Base-by-base conservation (phyloP, 2,329 filamentous ascomycete species). In the Talaromyces verruculosus region DNA sequence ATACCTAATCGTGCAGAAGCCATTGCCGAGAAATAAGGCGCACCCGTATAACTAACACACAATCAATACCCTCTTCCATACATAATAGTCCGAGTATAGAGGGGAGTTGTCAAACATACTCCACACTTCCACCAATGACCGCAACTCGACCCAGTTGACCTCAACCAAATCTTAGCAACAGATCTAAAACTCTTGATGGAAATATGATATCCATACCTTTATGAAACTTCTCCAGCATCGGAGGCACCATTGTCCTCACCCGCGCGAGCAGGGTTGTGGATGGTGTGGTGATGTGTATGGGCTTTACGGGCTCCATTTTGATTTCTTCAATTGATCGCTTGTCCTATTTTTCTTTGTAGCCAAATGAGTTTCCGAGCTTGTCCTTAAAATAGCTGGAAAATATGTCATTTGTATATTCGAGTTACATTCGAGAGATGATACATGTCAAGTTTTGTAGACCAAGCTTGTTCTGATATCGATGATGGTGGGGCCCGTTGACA, bases 11-110 rank as follows among this genome's bases (percentile, higher is more conserved):
- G 88, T 57, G 95, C 95, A 70, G 92, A 97, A 13, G 95, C 95
- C 88, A 97, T 97, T 69, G 94, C 93, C 22, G 94, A 97, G 81
- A 99, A 99, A 81, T 97, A 99, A 13, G 95, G 95, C 66, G 95
- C 95, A 43, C 95, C 95, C 1, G 95, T 97, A 77, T 98, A 99
- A 79, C 82, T 84, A 67, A 28, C 65, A 67, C 30, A 45, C 39
- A 43, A 11, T 60, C 13, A 60, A 10, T 43, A n/a, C 1, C 25
- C 22, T 25, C 19, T 15, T 17, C 19, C 1, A 28, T 43, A 60
- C 19, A 13, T 33, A 10, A 41, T 35, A 35, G 33, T 35, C 8
- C 10, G 33, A 35, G 11, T 35, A 35, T 35, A 11, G 33, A 11
- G 10, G 33, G 8, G 10, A 35, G 33, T 35, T 35, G 33, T 11